Conservation (phyloP, 2,329 filamentous ascomycete genomes). For the Venturia carpophila region DNA sequence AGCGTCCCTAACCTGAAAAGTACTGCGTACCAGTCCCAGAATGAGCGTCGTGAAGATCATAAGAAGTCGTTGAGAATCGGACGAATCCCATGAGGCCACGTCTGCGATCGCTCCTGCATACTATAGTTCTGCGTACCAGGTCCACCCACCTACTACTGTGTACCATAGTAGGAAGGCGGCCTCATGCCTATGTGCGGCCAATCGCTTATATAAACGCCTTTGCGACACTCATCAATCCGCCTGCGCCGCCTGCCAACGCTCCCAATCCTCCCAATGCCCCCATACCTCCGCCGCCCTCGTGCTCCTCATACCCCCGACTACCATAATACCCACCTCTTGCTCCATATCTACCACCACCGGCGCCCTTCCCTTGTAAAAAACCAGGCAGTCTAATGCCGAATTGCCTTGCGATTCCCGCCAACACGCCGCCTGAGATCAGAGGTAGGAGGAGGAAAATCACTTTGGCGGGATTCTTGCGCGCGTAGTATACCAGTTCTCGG, state of each 20-base stretch:
- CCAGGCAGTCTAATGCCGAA: conserved; percentile 73
- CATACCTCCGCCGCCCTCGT: conserved; percentile 25
- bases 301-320: conserved; percentile 35
- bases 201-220: conserved; percentile 43
- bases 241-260: conserved; percentile 30
- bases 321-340: conserved; percentile 38
- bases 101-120: neutral
- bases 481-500: conserved; percentile 72
- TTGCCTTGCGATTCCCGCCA: conserved; percentile 67
- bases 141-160: neutral
- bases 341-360: conserved; percentile 24
- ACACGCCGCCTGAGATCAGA: conserved; percentile 71
- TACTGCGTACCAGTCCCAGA: neutral
- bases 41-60: conserved; percentile 3
- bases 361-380: conserved; percentile 39
- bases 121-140: neutral
- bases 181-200: neutral
- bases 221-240: conserved; percentile 43
- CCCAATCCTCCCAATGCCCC: conserved; percentile 25
- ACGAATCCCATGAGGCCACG: conserved; percentile 9
- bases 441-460: conserved; percentile 86
- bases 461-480: conserved; percentile 75
- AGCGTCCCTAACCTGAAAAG: neutral
- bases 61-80: neutral
- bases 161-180: too few species aligned